Conservation (phyloP, 2,329 filamentous ascomycete species). For the Ophiostoma angusticollis region DNA sequence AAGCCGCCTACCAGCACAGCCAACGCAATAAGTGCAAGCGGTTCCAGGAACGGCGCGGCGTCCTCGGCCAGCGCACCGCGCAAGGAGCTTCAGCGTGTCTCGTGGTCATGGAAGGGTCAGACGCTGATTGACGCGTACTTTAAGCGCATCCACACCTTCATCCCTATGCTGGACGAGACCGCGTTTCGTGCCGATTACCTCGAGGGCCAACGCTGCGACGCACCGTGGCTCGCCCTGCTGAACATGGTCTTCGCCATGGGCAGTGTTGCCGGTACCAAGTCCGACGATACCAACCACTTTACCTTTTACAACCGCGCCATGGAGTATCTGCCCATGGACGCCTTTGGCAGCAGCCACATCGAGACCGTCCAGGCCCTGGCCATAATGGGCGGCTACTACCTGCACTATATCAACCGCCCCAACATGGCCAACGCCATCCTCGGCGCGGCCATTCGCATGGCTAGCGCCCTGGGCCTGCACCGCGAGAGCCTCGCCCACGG, state of each 20-base stretch:
- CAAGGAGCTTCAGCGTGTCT: conserved; percentile 36
- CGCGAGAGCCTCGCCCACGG: conserved; percentile 40
- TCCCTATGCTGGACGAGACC: conserved; percentile 61
- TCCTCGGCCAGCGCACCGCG: too few species aligned
- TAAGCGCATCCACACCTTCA: conserved; percentile 56
- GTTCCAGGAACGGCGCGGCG: too few species aligned
- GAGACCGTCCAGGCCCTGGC: conserved; percentile 60
- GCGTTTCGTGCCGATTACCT: conserved; percentile 55
- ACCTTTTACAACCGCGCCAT: conserved; percentile 58
- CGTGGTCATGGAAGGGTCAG: conserved; percentile 53
- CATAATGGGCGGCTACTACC: conserved; percentile 62
- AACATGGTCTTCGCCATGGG: conserved; percentile 70
- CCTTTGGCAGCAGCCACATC: conserved; percentile 57
- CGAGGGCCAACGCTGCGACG: conserved; percentile 48
- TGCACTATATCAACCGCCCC: conserved; percentile 65
- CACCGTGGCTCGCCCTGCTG: conserved; percentile 57
- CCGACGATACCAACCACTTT: conserved; percentile 53
- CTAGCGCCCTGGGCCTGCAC: conserved; percentile 60
- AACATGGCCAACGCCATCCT: conserved; percentile 65
- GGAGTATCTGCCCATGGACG: conserved; percentile 52
- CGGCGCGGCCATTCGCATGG: conserved; percentile 59
- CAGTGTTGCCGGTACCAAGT: conserved; percentile 53
- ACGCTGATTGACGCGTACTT: conserved; percentile 65
- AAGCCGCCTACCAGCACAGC: conserved; percentile 13
- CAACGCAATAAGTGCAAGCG: too few species aligned